Conservation (phyloP, 2,329 filamentous ascomycete species). For the Magnaporthiopsis incrustans region DNA sequence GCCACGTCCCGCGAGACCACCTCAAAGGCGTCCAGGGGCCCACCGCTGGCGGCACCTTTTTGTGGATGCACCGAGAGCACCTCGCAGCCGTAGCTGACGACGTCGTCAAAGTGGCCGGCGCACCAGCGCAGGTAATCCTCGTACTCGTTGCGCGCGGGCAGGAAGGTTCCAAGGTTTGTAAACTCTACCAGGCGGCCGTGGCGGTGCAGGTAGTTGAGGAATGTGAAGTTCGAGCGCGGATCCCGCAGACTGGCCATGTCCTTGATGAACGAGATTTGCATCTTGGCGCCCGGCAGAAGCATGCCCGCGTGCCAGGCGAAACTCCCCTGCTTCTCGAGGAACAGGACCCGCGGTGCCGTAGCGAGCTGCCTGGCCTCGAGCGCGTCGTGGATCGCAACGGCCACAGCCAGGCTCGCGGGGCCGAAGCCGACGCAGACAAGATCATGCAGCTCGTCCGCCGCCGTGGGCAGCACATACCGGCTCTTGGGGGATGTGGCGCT, state of each 20-base stretch:
- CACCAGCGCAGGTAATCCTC: conserved; percentile 96
- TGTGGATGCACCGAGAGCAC: conserved; percentile 55
- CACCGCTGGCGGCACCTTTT: conserved; percentile 45
- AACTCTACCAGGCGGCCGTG: conserved; percentile 81
- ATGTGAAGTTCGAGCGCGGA: conserved; percentile 86
- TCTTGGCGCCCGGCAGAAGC: conserved; percentile 85
- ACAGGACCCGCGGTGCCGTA: conserved; percentile 63
- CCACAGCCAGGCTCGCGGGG: conserved; percentile 82
- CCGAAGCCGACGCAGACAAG: conserved; percentile 89
- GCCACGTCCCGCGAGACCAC: conserved; percentile 57
- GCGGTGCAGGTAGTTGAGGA: conserved; percentile 84
- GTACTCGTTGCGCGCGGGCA: conserved; percentile 80
- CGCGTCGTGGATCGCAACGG: conserved; percentile 80
- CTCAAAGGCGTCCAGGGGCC: conserved; percentile 54
- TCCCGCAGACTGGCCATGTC: conserved; percentile 86
- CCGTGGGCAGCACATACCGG: conserved; percentile 20
- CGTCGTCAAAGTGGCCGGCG: conserved; percentile 65
- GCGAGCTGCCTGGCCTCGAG: conserved; percentile 42
- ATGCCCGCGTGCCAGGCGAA: conserved; percentile 96
- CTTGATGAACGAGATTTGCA: conserved; percentile 98
- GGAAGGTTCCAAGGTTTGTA: conserved; percentile 81
- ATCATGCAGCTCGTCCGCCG: conserved; percentile 62
- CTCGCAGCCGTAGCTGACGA: conserved; percentile 70
- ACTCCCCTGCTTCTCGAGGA: conserved; percentile 73
- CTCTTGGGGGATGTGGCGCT: conserved; percentile 13